These are phyloP conservation scores for Fraxinus quadrangulata DNA, from an alignment of 257 asterid genomes.

Conservation along the genomic window DNA sequence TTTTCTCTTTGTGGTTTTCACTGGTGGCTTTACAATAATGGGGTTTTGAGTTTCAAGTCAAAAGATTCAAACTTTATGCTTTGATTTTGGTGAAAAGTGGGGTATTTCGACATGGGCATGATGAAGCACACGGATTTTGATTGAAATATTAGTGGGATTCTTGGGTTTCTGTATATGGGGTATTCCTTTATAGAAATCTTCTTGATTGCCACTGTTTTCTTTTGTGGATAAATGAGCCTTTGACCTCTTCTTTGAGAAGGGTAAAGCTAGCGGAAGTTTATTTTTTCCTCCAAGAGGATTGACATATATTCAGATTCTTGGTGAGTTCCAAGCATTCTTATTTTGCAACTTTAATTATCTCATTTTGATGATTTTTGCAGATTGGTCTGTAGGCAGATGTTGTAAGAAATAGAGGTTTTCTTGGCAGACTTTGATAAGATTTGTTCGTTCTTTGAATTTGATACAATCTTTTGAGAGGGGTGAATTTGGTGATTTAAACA, in stretches of 20 bases:
- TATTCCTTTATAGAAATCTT: constrained; percentile 25
- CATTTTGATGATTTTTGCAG: constrained; percentile 24
- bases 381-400: constrained; percentile 30
- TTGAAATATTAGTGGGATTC: constrained; percentile 36
- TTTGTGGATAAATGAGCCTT: constrained; percentile 23
- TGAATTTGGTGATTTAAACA: background rate
- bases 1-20: constrained; percentile 26
- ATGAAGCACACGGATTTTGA: constrained; percentile 31
- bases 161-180: constrained; percentile 33
- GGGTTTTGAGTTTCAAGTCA: constrained; percentile 34
- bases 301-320: constrained; percentile 24
- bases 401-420: constrained; percentile 21
- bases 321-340: constrained; percentile 29
- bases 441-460: constrained; percentile 28
- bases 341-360: constrained; percentile 19
- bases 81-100: constrained; percentile 34
- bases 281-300: constrained; percentile 28
- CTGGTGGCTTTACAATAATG: constrained; percentile 34
- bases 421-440: constrained; percentile 27
- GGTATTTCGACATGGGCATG: constrained; percentile 23
- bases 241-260: constrained; percentile 17
- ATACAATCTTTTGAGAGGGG: background rate
- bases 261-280: constrained; percentile 32
- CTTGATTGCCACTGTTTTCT: constrained; percentile 14
- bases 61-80: constrained; percentile 37